A percentile compares a stretch with the other conserved stretches of the same genome.
phyloP scores from a whole-genome alignment of 2,329 filamentous ascomycete species.

The Hypoxylon sp. region DNA sequence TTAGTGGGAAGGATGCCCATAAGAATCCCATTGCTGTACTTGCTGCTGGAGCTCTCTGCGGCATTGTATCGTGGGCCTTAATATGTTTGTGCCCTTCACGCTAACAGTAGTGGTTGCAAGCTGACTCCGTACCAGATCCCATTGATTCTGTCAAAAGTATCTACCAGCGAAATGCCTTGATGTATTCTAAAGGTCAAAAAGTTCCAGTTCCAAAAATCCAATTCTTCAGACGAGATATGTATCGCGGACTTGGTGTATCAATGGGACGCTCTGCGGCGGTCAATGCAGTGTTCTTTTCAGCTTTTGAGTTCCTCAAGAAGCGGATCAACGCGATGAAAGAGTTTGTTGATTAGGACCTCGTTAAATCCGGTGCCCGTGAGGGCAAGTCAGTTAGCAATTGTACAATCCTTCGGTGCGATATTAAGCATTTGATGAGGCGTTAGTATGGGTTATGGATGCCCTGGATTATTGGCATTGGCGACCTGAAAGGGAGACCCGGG shows the following conservation, averaged over 20 bases:
- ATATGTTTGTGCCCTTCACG: conserved; percentile 69
- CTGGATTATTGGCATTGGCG: conserved; percentile 38
- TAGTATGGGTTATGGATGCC: conserved; percentile 32
- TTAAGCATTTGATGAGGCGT: conserved; percentile 47
- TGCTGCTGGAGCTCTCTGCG: conserved; percentile 83
- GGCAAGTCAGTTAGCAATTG: conserved; percentile 33
- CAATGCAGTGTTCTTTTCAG: conserved; percentile 92
- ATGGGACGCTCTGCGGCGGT: conserved; percentile 86
- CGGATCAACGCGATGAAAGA: conserved; percentile 71
- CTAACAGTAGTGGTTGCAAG: conserved; percentile 13
- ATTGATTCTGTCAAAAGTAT: conserved; percentile 89
- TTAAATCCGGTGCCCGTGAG: conserved; percentile 15
- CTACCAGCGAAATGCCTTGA: conserved; percentile 85
- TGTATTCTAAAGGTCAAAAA: conserved; percentile 75
- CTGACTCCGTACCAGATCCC: conserved; percentile 63
- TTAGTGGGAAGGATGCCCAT: conserved; percentile 78
- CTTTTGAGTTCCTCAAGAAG: conserved; percentile 87
- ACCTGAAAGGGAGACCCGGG: conserved; percentile 31
- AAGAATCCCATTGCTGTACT: conserved; percentile 85
- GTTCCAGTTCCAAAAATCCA: conserved; percentile 80
- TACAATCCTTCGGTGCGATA: conserved; percentile 44
- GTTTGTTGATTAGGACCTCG: conserved; percentile 43
- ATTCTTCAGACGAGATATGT: conserved; percentile 84
- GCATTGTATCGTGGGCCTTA: conserved; percentile 85
- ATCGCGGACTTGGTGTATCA: conserved; percentile 85